Base-by-base conservation (phyloP, 2,329 filamentous ascomycete genomes). In the Stachybotrys echinatus region DNA sequence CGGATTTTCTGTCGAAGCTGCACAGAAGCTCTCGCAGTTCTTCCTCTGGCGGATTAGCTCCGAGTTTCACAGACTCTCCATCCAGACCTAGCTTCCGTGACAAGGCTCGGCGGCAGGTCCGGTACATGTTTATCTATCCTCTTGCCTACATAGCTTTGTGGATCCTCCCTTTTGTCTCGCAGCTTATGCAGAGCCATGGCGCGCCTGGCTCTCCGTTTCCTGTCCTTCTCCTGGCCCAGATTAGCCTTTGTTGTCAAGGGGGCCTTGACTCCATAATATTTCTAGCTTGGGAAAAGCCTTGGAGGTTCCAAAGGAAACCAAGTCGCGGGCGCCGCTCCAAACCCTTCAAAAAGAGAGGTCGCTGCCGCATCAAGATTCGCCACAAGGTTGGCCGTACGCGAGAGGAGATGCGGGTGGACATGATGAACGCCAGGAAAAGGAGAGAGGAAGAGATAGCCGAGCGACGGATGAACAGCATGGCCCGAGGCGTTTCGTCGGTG, bases 381-480 rank as follows among this genome's bases (percentile, higher is more conserved):
- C 27, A 34, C 12, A 17, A 20, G 12, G 44, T 46, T 18, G 44
- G 44, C 21, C 44, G 44, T 18, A 46, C 44, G 4, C 44, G 44
- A 18, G 44, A 46, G 17, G 44, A 46, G 44, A 46, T 37, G 44
- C 23, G 19, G 23, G 44, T 46, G 27, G 44, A 46, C 18, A 37
- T 17, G 23, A 46, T 34, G 6, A 37, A 46, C 19, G 44, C 44
- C 12, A 46, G 23, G n/a, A 27, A 14, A 12, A 17, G 44, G 27
- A 46, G 44, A 19, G 17, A 19, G 6, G 12, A 20, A 18, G 44
- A 46, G 44, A 10, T 71, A 23, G 66, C 63, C 5, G 66, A 69
- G 52, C 60, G 69, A 59, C 57, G 63, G 17, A 12, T 12, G 10
- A 21, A 27, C 7, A 54, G 63, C 55, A 43, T 54, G 10, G 50